Percentiles rank a stretch among this genome's conserved stretches.
These are phyloP conservation scores for Heliophila coronopifolia DNA, from an alignment of 441 rosid species.

Conservation along the genomic window DNA sequence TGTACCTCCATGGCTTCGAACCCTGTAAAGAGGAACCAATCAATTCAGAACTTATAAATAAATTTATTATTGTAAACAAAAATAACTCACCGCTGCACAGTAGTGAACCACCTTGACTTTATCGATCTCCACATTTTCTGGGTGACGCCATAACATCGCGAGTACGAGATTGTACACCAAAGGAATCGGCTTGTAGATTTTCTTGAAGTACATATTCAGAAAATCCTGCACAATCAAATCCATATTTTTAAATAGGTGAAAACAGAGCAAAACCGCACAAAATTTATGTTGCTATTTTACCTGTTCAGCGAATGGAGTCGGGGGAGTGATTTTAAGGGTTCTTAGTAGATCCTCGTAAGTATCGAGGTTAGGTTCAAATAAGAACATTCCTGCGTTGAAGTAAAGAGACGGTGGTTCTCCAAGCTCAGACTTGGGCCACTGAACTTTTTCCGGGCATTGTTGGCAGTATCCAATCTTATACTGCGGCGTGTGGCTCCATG, in stretches of 20 bases:
- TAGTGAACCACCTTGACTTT: conserved; percentile 58
- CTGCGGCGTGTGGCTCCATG: conserved; percentile 56
- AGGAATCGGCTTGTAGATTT: conserved; percentile 51
- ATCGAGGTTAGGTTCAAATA: conserved; percentile 40
- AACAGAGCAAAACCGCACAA: neutral
- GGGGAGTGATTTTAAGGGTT: conserved; percentile 35
- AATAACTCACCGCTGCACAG: conserved; percentile 51
- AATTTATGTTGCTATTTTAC: neutral
- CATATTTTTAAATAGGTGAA: neutral
- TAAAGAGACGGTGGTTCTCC: conserved; percentile 50
- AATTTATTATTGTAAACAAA: neutral
- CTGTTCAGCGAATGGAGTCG: conserved; percentile 64
- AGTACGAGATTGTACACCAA: conserved; percentile 48
- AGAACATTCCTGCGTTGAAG: conserved; percentile 68
- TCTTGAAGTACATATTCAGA: conserved; percentile 48
- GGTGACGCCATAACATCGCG: conserved; percentile 71
- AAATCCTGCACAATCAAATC: conserved; percentile 36
- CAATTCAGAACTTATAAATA: neutral
- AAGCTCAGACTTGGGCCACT: conserved; percentile 38
- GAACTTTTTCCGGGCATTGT: conserved; percentile 45
- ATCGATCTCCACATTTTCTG: conserved; percentile 57
- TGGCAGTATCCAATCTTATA: conserved; percentile 63
- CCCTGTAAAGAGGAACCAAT: conserved; percentile 27
- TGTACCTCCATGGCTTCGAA: conserved; percentile 70
- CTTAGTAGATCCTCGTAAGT: conserved; percentile 35